Conservation (phyloP, 176 grass and related monocot genomes). For the Miscanthus lutarioriparius region DNA sequence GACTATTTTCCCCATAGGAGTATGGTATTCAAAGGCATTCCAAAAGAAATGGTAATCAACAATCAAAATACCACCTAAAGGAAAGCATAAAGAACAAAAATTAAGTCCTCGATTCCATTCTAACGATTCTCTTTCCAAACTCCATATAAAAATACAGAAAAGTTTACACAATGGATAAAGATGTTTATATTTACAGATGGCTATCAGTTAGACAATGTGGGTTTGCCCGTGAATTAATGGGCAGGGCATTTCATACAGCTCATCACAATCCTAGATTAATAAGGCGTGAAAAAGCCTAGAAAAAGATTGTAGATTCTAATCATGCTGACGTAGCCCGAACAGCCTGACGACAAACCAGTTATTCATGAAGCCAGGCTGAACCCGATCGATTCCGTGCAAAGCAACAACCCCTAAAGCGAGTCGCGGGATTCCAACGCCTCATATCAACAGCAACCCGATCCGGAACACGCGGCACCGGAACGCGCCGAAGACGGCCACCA, state of each 20-base stretch:
- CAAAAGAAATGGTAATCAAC: slow-evolving; percentile 2
- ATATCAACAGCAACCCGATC: neutral
- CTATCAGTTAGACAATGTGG: neutral
- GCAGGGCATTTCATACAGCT: neutral
- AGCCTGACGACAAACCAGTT: neutral
- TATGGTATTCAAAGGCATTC: neutral
- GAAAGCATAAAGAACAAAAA: slow-evolving; percentile 15
- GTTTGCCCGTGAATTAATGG: slow-evolving; percentile 18
- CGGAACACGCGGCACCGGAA: neutral
- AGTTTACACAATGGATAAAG: neutral
- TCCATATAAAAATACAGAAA: neutral
- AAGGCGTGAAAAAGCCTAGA: neutral
- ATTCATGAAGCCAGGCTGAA: slow-evolving; percentile 13
- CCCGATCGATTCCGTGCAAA: neutral
- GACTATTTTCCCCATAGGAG: neutral
- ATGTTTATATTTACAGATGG: neutral
- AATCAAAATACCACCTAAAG: neutral
- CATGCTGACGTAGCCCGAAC: neutral
- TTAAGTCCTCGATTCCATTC: neutral
- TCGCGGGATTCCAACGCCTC: neutral
- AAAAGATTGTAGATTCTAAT: neutral
- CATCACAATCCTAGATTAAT: neutral
- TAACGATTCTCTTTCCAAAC: neutral
- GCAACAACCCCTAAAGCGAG: neutral
- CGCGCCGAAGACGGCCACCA: neutral